These are phyloP conservation scores for Entomophthora muscae DNA, from an alignment of 371 early-diverging fungal species.

Conservation along the genomic window DNA sequence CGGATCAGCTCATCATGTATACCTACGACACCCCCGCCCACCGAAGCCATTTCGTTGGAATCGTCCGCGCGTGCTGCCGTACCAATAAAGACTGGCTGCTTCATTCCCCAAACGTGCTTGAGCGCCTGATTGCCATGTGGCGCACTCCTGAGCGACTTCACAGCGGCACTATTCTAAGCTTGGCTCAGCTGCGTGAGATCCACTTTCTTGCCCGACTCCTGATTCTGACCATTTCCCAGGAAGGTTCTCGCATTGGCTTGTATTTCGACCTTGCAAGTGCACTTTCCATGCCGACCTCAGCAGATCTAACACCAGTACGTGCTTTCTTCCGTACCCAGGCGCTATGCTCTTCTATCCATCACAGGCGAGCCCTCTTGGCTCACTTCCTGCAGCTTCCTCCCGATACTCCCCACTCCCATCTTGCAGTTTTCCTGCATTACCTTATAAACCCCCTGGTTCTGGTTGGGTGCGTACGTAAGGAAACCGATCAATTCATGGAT, in stretches of 20 bases:
- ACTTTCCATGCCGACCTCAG: neutral
- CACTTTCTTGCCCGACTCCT: neutral
- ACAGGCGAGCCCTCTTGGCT: constrained; percentile 30
- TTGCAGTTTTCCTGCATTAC: constrained; percentile 16
- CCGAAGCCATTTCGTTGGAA: constrained; percentile 34
- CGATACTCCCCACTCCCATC: constrained; percentile 14
- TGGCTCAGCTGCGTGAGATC: neutral
- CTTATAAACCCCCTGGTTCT: constrained; percentile 58
- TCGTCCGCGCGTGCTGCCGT: constrained; percentile 34
- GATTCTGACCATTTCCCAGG: neutral
- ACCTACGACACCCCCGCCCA: constrained; percentile 14
- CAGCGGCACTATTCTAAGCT: neutral
- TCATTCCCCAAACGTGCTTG: constrained; percentile 23
- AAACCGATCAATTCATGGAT: constrained; percentile 36
- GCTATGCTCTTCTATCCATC: neutral
- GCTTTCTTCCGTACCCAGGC: neutral
- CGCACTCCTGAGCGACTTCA: constrained; percentile 21
- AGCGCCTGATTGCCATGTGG: constrained; percentile 35
- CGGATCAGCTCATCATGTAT: constrained; percentile 10
- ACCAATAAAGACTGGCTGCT: constrained; percentile 42
- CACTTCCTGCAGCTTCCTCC: constrained; percentile 44
- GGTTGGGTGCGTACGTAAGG: constrained; percentile 26
- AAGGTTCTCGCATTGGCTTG: neutral
- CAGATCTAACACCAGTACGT: neutral
- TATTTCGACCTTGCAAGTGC: neutral